Base-by-base conservation (phyloP, 2,329 filamentous ascomycete species). In the Herpotrichia juniperi region DNA sequence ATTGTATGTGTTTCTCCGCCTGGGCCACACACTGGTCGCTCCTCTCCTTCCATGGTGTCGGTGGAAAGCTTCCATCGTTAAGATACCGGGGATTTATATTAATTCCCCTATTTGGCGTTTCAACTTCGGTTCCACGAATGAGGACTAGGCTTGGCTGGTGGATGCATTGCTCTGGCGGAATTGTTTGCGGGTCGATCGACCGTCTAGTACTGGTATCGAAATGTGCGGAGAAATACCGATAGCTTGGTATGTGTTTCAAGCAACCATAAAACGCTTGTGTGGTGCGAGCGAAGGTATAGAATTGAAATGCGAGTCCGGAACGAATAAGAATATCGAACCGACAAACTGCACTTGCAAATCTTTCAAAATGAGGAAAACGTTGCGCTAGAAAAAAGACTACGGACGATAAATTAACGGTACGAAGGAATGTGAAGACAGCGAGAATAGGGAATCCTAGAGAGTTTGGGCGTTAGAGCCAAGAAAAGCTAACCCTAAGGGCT, bases 61-160 rank as follows among this genome's bases (percentile, higher is more conserved):
- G 8, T 7, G 19, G 5, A 12, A 37, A 21, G 34, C 6, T 37
- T 37, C 34, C 34, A 19, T 37, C 34, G 34, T 17, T 37, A 37
- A 37, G 34, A 37, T 19, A 22, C 37, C 11, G 21, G 14, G 19
- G 14, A 24, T 40, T 25, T 25, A 40, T 40, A 40, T 40, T 40
- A 40, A 40, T 24, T 14, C 37, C 37, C 21, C 37, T 19, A 40
- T 40, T 40, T 2, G 37, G 37, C 21, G 37, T 40, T 40, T 40
- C 37, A 25, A 10, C 5, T 24, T 24, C 21, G 19, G 37, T 40
- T 40, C 37, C 37, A 40, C 37, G 11, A 40, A 40, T 40, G 8
- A 21, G 37, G 25, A 21, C 7, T 3, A 11, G 6, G 37, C 37
- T 40, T 40, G 37, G 37, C 37, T 6, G 12, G 19, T 21, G 6